A percentile compares a stretch with the other conserved stretches of the same genome.
Conservation (phyloP, 2,329 filamentous ascomycete species). For the Hypoxylon sp. region DNA sequence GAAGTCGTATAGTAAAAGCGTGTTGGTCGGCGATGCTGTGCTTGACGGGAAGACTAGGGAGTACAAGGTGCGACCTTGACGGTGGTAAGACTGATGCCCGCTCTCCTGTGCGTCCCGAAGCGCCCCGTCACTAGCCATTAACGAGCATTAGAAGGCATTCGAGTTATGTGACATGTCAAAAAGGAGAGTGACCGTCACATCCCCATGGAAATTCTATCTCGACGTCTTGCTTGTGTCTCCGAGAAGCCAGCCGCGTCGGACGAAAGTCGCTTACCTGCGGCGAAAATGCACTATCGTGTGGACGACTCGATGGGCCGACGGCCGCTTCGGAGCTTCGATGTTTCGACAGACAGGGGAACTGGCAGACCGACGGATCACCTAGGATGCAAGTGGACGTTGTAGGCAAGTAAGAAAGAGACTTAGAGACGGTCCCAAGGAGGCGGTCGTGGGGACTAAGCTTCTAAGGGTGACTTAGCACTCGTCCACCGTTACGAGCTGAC, state of each 20-base stretch:
- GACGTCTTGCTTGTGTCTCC: slow-evolving; percentile 3
- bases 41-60: slow-evolving; percentile 20
- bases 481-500: slow-evolving; percentile 12
- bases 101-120: slow-evolving; percentile 31
- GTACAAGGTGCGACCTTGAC: slow-evolving; percentile 27
- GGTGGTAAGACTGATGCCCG: slow-evolving; percentile 31
- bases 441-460: slow-evolving; percentile 24
- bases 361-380: slow-evolving; percentile 15
- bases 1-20: slow-evolving; percentile 13
- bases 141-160: slow-evolving; percentile 10
- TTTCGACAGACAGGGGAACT: slow-evolving; percentile 11
- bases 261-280: slow-evolving; percentile 25
- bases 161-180: slow-evolving; percentile 27
- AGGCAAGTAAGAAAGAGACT: slow-evolving; percentile 19
- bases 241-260: slow-evolving; percentile 2
- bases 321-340: slow-evolving; percentile 13
- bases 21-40: slow-evolving; percentile 21
- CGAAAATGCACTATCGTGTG: neutral
- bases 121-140: slow-evolving; percentile 26
- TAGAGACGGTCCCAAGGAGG: slow-evolving; percentile 20
- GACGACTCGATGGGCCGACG: neutral
- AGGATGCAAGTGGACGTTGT: slow-evolving; percentile 27
- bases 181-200: slow-evolving; percentile 3
- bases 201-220: neutral
- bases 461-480: slow-evolving; percentile 18